phyloP scores from a whole-genome alignment of 768 basidiomycete genomes.

The Calocybe indica region DNA sequence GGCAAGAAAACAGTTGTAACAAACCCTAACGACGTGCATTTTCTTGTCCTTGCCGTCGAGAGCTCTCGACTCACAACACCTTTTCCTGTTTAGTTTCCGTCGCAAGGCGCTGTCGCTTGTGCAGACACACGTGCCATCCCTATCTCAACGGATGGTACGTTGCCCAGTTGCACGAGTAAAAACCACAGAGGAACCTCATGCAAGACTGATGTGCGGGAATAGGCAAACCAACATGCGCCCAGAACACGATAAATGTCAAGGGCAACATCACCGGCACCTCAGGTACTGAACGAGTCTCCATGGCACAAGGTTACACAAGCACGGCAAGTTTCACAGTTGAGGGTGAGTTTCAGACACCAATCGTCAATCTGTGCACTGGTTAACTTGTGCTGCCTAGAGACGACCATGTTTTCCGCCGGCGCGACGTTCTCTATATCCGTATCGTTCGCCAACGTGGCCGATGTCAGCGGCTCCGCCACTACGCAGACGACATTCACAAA shows the following conservation, averaged over 20 bases:
- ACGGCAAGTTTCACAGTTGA: background rate
- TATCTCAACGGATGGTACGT: background rate
- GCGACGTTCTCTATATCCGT: background rate
- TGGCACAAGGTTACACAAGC: background rate
- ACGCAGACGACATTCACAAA: background rate
- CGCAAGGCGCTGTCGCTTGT: background rate
- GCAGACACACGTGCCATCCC: background rate
- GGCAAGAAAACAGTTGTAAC: slow-evolving; percentile 8
- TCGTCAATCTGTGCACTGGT: background rate
- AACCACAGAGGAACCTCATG: background rate
- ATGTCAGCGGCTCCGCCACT: background rate
- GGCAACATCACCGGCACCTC: background rate
- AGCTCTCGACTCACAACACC: background rate
- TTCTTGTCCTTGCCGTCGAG: background rate
- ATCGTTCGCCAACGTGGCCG: background rate
- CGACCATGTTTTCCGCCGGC: background rate
- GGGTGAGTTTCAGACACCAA: background rate
- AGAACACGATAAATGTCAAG: background rate
- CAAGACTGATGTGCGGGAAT: no score
- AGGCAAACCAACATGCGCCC: background rate
- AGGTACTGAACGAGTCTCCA: background rate
- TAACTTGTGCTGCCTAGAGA: background rate
- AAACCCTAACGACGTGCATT: slow-evolving; percentile 5
- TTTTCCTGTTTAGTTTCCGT: background rate
- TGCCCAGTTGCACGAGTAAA: background rate